These are phyloP conservation scores for Pseudogymnoascus sp. DNA, from an alignment of 2,329 filamentous ascomycete species.

Conservation along the genomic window DNA sequence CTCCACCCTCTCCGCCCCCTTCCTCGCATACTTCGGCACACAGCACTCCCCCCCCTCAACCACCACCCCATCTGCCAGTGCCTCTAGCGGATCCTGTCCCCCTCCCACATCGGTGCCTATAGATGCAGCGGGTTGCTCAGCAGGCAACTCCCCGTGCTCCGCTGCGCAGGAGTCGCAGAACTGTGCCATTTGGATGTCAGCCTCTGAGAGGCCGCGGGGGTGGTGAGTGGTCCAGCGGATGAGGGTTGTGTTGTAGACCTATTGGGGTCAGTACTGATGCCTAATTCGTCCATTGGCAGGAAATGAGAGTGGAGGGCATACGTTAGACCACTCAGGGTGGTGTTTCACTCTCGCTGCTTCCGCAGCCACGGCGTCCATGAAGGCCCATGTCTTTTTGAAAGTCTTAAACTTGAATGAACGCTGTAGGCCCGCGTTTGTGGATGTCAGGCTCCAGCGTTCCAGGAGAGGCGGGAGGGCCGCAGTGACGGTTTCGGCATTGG, in stretches of 20 bases:
- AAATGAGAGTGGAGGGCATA: conserved; percentile 29
- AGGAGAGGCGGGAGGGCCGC: conserved; percentile 17
- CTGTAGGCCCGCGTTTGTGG: conserved; percentile 47
- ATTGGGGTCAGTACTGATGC: neutral
- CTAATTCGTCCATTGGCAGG: neutral
- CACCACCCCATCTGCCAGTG: conserved; percentile 40
- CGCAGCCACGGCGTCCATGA: conserved; percentile 64
- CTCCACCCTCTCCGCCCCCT: neutral
- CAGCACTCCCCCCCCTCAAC: conserved; percentile 46
- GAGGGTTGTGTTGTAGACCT: conserved; percentile 63
- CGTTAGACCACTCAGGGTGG: conserved; percentile 72
- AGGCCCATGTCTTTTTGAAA: conserved; percentile 61
- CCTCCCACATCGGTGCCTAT: conserved; percentile 19
- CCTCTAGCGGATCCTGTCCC: conserved; percentile 32
- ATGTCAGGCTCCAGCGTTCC: conserved; percentile 42
- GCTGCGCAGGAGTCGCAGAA: conserved; percentile 53
- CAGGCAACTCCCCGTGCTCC: conserved; percentile 46
- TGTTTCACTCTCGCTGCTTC: conserved; percentile 62
- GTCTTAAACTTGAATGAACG: conserved; percentile 56
- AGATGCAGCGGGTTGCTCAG: neutral
- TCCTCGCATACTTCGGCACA: conserved; percentile 34
- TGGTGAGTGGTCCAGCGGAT: conserved; percentile 68
- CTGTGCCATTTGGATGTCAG: conserved; percentile 53
- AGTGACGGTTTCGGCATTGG: neutral
- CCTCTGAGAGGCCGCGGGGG: conserved; percentile 54